Percentiles rank a stretch among this genome's conserved stretches.
Conservation (phyloP, 2,329 filamentous ascomycete species). For the Microdochium bolleyi region DNA sequence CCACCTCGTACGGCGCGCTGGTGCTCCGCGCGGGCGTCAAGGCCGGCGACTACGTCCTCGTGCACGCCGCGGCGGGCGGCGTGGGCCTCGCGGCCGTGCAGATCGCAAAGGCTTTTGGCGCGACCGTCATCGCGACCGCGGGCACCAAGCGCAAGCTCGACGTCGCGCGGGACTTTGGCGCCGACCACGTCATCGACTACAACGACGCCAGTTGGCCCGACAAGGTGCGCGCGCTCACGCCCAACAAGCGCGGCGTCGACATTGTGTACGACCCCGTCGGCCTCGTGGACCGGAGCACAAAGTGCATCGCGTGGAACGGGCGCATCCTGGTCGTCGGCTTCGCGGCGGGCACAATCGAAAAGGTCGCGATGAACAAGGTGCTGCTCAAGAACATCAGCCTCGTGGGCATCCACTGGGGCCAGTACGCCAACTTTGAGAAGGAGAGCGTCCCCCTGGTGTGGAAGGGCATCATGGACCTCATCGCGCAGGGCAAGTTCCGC, state of each 20-base stretch:
- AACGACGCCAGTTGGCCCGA: constrained; percentile 53
- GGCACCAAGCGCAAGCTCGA: constrained; percentile 73
- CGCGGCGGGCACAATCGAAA: constrained; percentile 79
- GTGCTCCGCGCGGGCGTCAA: constrained; percentile 72
- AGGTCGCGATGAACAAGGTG: constrained; percentile 86
- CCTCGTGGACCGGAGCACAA: constrained; percentile 77
- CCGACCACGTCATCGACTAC: constrained; percentile 79
- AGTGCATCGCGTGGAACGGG: constrained; percentile 91
- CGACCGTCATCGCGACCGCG: constrained; percentile 88
- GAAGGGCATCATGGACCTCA: constrained; percentile 72
- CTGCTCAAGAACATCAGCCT: constrained; percentile 88
- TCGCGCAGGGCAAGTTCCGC: constrained; percentile 68
- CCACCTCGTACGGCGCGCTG: constrained; percentile 79
- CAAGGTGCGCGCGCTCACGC: constrained; percentile 70
- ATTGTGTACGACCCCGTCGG: constrained; percentile 95
- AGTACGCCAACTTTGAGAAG: constrained; percentile 67
- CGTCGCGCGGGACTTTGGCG: constrained; percentile 72
- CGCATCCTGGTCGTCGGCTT: constrained; percentile 84
- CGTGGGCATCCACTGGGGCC: constrained; percentile 88
- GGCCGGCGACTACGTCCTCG: constrained; percentile 75
- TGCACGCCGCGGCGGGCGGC: constrained; percentile 88
- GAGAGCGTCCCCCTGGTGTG: constrained; percentile 67
- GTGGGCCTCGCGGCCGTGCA: constrained; percentile 90
- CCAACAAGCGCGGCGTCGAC: constrained; percentile 67
- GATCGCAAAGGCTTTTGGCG: constrained; percentile 85